These are phyloP conservation scores for Nakaseomyces bracarensis DNA, from an alignment of 1,139 yeast species.

Conservation along the genomic window DNA sequence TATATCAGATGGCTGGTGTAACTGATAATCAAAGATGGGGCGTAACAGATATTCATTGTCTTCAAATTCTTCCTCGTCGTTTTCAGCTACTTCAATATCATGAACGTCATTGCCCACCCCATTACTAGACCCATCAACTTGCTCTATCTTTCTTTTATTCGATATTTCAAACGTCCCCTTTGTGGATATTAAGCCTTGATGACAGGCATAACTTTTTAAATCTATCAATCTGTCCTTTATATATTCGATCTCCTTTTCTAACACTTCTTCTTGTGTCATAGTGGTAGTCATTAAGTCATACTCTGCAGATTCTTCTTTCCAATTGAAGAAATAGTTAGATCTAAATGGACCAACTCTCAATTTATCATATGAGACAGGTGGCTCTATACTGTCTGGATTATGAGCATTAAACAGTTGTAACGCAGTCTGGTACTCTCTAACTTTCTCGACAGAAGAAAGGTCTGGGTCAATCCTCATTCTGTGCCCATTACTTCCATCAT, in stretches of 20 bases:
- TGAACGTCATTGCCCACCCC: not conserved
- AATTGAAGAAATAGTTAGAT: conserved; percentile 13
- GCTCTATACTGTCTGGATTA: conserved; percentile 10
- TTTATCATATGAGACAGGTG: conserved; percentile 9
- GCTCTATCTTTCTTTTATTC: not conserved
- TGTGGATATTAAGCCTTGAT: conserved; percentile 1
- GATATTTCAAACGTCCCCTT: not conserved
- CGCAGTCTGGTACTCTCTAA: conserved; percentile 20
- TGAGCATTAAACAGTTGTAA: conserved; percentile 18
- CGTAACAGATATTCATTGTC: conserved; percentile 3
- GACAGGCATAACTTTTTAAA: conserved; percentile 13
- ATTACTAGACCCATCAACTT: not conserved
- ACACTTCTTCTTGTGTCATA: conserved; percentile 26
- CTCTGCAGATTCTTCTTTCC: conserved; percentile 21
- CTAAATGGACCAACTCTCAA: conserved; percentile 11
- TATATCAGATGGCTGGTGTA: conserved; percentile 1
- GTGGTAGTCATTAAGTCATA: conserved; percentile 24
- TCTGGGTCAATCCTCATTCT: conserved; percentile 10
- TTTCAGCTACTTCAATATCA: not conserved
- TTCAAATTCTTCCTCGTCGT: conserved; percentile 5
- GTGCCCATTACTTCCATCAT: not conserved
- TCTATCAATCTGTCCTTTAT: conserved; percentile 21
- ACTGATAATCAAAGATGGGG: conserved; percentile 4
- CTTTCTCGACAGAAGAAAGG: conserved; percentile 19
- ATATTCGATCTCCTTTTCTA: conserved; percentile 27